These are phyloP conservation scores for Fusarium fujikuroi DNA, from an alignment of 2,329 filamentous ascomycete species.

Conservation along the genomic window DNA sequence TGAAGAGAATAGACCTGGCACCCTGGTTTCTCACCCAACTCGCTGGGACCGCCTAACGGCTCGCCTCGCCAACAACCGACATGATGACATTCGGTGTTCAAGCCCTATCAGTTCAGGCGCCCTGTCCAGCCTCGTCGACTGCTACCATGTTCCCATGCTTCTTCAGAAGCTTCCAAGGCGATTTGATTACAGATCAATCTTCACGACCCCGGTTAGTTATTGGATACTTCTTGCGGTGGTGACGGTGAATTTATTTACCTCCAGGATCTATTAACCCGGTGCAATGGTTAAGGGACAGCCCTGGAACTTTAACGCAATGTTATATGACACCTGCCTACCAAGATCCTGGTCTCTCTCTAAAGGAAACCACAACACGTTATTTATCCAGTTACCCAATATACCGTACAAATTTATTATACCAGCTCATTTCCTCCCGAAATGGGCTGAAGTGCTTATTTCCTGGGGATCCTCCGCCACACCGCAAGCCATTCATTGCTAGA, in stretches of 20 bases:
- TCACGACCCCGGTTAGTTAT: slow-evolving; percentile 14
- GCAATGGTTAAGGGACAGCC: slow-evolving; percentile 27
- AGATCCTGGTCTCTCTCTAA: not conserved
- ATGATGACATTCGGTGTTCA: slow-evolving; percentile 42
- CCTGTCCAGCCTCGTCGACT: slow-evolving; percentile 12
- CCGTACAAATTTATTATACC: not conserved
- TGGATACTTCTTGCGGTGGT: slow-evolving; percentile 27
- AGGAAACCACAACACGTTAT: slow-evolving; percentile 6
- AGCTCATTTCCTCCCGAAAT: slow-evolving; percentile 22
- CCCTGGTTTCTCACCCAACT: slow-evolving; percentile 40
- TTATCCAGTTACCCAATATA: not conserved
- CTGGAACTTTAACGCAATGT: slow-evolving; percentile 21
- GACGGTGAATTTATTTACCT: slow-evolving; percentile 27
- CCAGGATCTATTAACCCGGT: slow-evolving; percentile 4
- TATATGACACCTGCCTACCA: slow-evolving; percentile 11
- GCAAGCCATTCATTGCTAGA: slow-evolving; percentile 16
- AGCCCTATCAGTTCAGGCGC: slow-evolving; percentile 31
- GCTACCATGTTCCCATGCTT: slow-evolving; percentile 5
- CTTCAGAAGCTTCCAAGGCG: slow-evolving; percentile 20
- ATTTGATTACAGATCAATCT: slow-evolving; percentile 32
- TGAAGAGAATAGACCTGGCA: slow-evolving; percentile 24
- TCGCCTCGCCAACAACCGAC: slow-evolving; percentile 44
- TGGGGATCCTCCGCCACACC: slow-evolving; percentile 20
- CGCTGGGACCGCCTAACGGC: slow-evolving; percentile 42
- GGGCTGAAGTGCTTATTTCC: not conserved